A percentile compares a stretch with the other conserved stretches of the same genome.
Evolutionary conservation across 768 basidiomycete genomes (phyloP).

Genomic region (Hericium coralloides): DNA sequence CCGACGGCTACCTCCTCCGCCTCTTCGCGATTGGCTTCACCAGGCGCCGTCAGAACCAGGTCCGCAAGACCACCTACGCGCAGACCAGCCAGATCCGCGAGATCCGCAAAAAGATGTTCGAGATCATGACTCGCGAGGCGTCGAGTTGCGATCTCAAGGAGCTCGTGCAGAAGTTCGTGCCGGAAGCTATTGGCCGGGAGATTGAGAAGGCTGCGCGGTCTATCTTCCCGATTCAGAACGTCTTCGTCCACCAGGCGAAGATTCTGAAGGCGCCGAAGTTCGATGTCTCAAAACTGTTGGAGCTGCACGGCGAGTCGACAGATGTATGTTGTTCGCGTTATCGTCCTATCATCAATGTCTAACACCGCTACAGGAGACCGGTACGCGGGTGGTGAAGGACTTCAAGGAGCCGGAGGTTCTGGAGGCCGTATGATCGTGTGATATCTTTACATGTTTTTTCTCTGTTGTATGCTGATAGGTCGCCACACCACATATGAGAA

Average conservation of each 20-base stretch:
- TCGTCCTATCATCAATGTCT: conserved; percentile 1
- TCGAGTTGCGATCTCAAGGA: conserved; percentile 95
- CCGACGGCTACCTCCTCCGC: conserved; percentile 98
- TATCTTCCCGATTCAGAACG: conserved; percentile 99
- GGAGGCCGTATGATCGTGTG: conserved; percentile 68
- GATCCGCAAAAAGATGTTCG: conserved; percentile 99
- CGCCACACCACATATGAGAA: conserved; percentile 29
- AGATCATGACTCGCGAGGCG: conserved; percentile 95
- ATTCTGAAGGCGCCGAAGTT: conserved; percentile 98
- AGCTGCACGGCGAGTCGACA: conserved; percentile 92
- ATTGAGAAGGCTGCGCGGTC: conserved; percentile 96
- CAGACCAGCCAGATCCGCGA: conserved; percentile 91
- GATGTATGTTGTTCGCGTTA: conserved; percentile 52
- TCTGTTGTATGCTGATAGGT: conserved; percentile 27
- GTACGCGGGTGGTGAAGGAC: conserved; percentile 87
- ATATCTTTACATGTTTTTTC: conserved; percentile 15
- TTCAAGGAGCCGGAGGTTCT: conserved; percentile 97
- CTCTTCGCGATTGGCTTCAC: conserved; percentile 99
- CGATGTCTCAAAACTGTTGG: conserved; percentile 90
- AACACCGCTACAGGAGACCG: conserved; percentile 64
- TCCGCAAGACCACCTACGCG: conserved; percentile 98
- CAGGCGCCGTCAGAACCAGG: conserved; percentile 91
- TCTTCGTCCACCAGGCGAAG: conserved; percentile 98
- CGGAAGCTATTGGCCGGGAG: conserved; percentile 97
- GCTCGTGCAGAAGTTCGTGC: conserved; percentile 96